These are phyloP conservation scores for Paraleonurus japonicus DNA, from an alignment of 257 asterid species.

Conservation along the genomic window DNA sequence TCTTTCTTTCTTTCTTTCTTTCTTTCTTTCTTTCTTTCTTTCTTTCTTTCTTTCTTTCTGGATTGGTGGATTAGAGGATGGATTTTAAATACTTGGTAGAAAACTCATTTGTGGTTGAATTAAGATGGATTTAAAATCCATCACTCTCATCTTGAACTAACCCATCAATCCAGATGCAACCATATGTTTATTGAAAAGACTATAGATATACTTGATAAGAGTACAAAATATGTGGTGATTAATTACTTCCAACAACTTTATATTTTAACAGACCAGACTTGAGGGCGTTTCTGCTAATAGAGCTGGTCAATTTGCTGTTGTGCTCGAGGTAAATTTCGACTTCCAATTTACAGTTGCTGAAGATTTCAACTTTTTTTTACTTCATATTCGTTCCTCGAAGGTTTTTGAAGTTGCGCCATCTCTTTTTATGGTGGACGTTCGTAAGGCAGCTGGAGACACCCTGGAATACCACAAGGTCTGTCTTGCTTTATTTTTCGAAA, in stretches of 20 bases:
- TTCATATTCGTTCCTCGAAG: conserved; percentile 31
- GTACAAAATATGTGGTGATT: conserved; percentile 1
- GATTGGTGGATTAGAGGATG: background rate
- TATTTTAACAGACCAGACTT: conserved; percentile 72
- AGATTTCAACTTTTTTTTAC: background rate
- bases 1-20: too few species aligned
- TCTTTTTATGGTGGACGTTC: conserved; percentile 93
- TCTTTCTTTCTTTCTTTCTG: too few species aligned
- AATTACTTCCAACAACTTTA: conserved; percentile 19
- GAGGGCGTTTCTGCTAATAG: conserved; percentile 74
- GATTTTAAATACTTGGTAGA: too few species aligned
- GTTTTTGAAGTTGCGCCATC: conserved; percentile 88
- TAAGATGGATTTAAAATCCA: background rate
- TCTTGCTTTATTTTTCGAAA: conserved; percentile 21
- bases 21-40: too few species aligned
- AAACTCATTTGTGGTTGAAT: background rate
- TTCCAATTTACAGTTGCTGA: background rate
- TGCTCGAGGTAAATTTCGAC: conserved; percentile 64
- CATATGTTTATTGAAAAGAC: background rate
- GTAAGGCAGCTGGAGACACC: conserved; percentile 92
- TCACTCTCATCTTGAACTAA: background rate
- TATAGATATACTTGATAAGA: background rate
- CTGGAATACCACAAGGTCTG: conserved; percentile 86
- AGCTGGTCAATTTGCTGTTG: conserved; percentile 80
- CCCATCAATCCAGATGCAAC: background rate